Base-by-base conservation (phyloP, 495 filamentous ascomycete genomes). In the Neurospora sp. region DNA sequence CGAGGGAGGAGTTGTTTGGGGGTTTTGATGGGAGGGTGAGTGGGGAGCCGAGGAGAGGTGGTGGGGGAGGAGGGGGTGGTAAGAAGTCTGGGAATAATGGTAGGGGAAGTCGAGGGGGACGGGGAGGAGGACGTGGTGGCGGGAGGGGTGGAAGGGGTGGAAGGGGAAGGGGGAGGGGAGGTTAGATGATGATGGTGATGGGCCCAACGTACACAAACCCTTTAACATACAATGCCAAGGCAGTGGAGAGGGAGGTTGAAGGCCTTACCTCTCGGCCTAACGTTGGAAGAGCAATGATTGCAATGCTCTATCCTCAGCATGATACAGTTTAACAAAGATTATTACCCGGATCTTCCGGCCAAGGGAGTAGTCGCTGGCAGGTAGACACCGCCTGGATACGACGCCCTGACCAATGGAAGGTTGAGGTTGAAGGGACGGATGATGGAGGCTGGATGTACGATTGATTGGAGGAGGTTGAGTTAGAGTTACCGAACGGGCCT, bases 1-100 rank as follows among this genome's bases (percentile, higher is more conserved):
- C 86, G 35, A 89, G 88, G 66, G 94, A 96, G 81, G 88, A 81
- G 81, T 70, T 97, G 20, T 94, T 88, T 76, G 86, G 89, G 74
- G 70, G 85, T 42, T 84, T 83, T 70, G 80, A 87, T 76, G 70
- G 75, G 78, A 46, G 71, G 69, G 46, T 79, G 66, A 76, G 75
- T 82, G 75, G 70, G 80, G 81, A 76, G 88, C 75, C 70, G 82
- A 77, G 78, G 78, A 73, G 75, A 83, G 81, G 86, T 14, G 82
- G 85, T 6, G 76, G 84, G 7, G 78, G 84, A 18, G 80, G 78
- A 73, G 76, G 77, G 59, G 80, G 81, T 59, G 78, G 81, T 16
- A 80, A 83, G 12, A 80, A 83, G 46, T 38, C 69, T 41, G 74
- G 73, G n/a, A 72, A 72, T 3, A 46, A 68, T 22, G 70, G 72